phyloP scores from a whole-genome alignment of 257 asterid species.

The Marsdenia floribunda region DNA sequence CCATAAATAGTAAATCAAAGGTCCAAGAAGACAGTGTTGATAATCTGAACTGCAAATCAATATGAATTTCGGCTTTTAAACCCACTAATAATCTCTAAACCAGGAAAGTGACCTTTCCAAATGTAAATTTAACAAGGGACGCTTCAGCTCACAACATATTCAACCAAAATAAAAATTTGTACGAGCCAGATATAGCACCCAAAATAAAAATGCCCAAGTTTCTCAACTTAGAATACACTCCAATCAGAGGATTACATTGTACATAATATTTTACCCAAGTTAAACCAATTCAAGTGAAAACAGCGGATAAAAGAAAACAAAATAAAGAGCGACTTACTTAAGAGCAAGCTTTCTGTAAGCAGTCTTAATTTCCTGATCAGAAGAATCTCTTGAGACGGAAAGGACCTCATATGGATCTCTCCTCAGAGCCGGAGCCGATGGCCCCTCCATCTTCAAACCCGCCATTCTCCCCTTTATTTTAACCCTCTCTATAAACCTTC shows the following conservation, averaged over 20 bases:
- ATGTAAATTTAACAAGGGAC: neutral
- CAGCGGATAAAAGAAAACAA: neutral
- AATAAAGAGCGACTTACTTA: slow-evolving; percentile 45
- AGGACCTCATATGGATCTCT: slow-evolving; percentile 97
- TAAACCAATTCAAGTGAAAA: neutral
- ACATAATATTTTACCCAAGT: neutral
- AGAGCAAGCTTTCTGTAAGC: slow-evolving; percentile 98
- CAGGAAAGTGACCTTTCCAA: neutral
- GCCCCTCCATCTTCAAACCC: slow-evolving; percentile 69
- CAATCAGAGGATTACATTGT: neutral
- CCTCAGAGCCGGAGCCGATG: slow-evolving; percentile 65
- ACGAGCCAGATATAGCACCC: neutral
- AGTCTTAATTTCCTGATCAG: slow-evolving; percentile 96
- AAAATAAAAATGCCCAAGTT: slow-evolving; percentile 1
- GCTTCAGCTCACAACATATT: slow-evolving; percentile 3
- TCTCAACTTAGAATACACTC: neutral
- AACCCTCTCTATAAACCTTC: slow-evolving; percentile 14
- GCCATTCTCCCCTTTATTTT: slow-evolving; percentile 32
- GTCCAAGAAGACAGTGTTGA: neutral
- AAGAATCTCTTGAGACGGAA: slow-evolving; percentile 71
- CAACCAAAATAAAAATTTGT: slow-evolving; percentile 3
- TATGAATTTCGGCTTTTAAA: neutral
- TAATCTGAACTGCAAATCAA: neutral
- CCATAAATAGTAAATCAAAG: neutral
- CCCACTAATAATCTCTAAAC: neutral